These are phyloP conservation scores for Fraxinus latifolia DNA, from an alignment of 305 asterid species.

Conservation along the genomic window DNA sequence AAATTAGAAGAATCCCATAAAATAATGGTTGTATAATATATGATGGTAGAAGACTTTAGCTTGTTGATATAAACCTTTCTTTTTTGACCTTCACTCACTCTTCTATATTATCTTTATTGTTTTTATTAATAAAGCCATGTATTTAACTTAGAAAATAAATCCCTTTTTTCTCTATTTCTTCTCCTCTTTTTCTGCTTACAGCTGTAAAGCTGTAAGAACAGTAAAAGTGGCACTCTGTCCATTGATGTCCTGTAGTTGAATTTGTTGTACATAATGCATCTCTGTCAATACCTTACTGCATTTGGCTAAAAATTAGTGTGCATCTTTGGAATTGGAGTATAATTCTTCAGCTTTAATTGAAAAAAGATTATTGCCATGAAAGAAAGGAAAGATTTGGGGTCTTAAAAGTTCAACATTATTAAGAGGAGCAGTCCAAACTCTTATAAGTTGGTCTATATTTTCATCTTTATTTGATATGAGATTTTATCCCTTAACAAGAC, in stretches of 20 bases:
- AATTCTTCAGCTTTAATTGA: background rate
- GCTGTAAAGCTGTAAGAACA: constrained; percentile 43
- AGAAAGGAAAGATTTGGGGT: background rate
- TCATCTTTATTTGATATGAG: too few relatives aligned
- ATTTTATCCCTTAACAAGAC: background rate
- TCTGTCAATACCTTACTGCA: background rate
- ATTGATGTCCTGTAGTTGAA: constrained; percentile 27
- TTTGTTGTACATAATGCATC: constrained; percentile 5
- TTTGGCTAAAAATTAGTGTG: background rate
- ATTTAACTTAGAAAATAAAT: constrained; percentile 19
- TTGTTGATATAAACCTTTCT: constrained; percentile 19
- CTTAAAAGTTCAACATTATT: too few relatives aligned
- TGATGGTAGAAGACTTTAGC: constrained; percentile 19
- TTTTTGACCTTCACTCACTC: constrained; percentile 21
- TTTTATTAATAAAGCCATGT: constrained; percentile 22
- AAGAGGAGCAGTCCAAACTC: too few relatives aligned
- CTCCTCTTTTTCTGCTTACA: constrained; percentile 17
- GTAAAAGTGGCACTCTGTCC: constrained; percentile 24
- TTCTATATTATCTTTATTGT: constrained; percentile 17
- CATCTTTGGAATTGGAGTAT: background rate
- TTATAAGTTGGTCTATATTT: too few relatives aligned
- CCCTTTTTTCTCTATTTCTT: background rate
- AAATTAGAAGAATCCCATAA: constrained; percentile 18
- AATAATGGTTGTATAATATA: constrained; percentile 42
- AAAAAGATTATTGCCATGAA: background rate